Evolutionary conservation across 2,329 filamentous ascomycete genomes (phyloP).

Genomic region (Rachicladosporium sp.): DNA sequence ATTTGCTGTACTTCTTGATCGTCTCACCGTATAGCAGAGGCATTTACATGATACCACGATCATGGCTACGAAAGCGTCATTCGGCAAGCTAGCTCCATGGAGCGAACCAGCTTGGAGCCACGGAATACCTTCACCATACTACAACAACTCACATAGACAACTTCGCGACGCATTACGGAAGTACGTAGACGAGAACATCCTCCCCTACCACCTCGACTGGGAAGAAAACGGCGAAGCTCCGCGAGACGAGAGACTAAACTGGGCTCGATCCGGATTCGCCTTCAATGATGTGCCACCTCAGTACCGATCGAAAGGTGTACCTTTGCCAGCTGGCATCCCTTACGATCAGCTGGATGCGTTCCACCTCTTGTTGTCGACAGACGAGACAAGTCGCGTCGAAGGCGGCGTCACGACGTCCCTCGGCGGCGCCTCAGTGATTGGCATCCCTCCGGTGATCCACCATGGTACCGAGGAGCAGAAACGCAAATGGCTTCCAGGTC

Average conservation of each 20-base stretch:
- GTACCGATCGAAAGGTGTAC: slow-evolving; percentile 30
- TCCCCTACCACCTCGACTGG: slow-evolving; percentile 51
- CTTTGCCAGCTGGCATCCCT: slow-evolving; percentile 34
- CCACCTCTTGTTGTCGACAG: slow-evolving; percentile 29
- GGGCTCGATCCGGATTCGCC: slow-evolving; percentile 29
- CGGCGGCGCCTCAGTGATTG: slow-evolving; percentile 49
- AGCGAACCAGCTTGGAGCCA: slow-evolving; percentile 35
- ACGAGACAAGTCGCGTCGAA: slow-evolving; percentile 22
- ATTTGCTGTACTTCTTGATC: no score
- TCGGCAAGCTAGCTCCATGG: slow-evolving; percentile 26
- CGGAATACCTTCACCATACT: slow-evolving; percentile 46
- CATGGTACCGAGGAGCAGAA: slow-evolving; percentile 51
- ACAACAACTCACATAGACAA: slow-evolving; percentile 48
- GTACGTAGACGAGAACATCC: slow-evolving; percentile 48
- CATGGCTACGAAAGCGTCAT: background rate
- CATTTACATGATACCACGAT: no score
- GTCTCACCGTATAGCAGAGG: no score
- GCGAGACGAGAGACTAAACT: slow-evolving; percentile 30
- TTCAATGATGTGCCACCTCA: slow-evolving; percentile 33
- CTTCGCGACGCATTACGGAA: slow-evolving; percentile 44
- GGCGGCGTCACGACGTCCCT: slow-evolving; percentile 46
- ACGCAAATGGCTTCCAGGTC: slow-evolving; percentile 43
- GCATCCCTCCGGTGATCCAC: slow-evolving; percentile 50
- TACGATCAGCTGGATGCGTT: slow-evolving; percentile 43
- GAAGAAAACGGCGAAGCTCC: slow-evolving; percentile 40